Evolutionary conservation across 2,329 filamentous ascomycete genomes (phyloP).

Genomic region (Ophiostoma populinum): DNA sequence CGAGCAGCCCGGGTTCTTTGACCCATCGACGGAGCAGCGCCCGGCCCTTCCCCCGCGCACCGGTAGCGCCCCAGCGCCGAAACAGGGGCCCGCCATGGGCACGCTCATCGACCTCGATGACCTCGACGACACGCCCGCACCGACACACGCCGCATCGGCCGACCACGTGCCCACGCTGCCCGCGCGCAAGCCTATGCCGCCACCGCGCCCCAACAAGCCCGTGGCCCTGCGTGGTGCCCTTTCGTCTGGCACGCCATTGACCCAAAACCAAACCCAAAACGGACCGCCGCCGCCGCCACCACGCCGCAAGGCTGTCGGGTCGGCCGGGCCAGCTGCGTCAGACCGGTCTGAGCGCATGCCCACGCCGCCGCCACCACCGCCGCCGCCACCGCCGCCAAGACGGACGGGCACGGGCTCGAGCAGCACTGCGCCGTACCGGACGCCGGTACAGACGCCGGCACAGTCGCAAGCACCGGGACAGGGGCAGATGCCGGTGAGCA

Average conservation of each 20-base stretch:
- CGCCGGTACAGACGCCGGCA: constrained; percentile 7
- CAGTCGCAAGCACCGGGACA: constrained; percentile 8
- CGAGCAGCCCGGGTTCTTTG: constrained; percentile 59
- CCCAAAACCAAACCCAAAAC: too few relatives aligned
- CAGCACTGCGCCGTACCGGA: constrained; percentile 1
- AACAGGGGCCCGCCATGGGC: constrained; percentile 29
- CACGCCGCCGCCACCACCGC: constrained; percentile 3
- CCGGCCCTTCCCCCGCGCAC: constrained; percentile 2
- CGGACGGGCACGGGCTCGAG: constrained; percentile 8
- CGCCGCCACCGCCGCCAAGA: constrained; percentile 6
- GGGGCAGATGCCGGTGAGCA: constrained; percentile 26
- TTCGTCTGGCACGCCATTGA: too few relatives aligned
- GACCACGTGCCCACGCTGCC: not conserved
- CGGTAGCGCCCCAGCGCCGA: constrained; percentile 14
- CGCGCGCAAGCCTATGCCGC: constrained; percentile 22
- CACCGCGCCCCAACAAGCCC: constrained; percentile 42
- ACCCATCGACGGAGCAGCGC: constrained; percentile 24
- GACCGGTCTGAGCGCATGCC: too few relatives aligned
- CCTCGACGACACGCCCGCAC: constrained; percentile 19
- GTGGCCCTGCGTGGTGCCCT: constrained; percentile 30
- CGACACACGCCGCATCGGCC: not conserved
- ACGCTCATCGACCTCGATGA: constrained; percentile 44
- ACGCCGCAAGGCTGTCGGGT: constrained; percentile 1
- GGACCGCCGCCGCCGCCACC: constrained; percentile 8
- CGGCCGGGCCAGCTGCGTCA: constrained; percentile 20